These are phyloP conservation scores for Coemansia sp. DNA, from an alignment of 192 early-diverging fungal genomes.

Conservation along the genomic window DNA sequence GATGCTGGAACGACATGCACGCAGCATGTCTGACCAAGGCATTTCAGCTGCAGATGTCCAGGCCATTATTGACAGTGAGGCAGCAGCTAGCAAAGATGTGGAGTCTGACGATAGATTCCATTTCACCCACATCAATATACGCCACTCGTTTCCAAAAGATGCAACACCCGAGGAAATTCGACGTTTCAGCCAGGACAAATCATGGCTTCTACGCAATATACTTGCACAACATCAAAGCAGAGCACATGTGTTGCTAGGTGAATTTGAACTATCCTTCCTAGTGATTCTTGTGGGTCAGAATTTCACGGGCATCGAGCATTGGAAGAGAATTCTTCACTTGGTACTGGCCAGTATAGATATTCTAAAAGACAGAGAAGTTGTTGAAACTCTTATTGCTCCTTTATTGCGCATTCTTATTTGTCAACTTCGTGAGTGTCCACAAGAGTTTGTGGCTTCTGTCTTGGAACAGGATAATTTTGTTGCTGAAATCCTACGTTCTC, in stretches of 20 bases:
- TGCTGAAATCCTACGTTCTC: constrained; percentile 34
- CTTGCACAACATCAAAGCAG: constrained; percentile 19
- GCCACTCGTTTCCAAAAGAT: constrained; percentile 74
- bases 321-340: constrained; percentile 77
- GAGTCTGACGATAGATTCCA: constrained; percentile 19
- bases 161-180: constrained; percentile 67
- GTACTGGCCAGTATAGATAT: constrained; percentile 65
- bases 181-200: constrained; percentile 85
- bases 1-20: constrained; percentile 9
- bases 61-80: constrained; percentile 1
- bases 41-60: not conserved
- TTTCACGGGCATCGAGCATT: constrained; percentile 83
- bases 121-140: constrained; percentile 79
- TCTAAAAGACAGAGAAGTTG: constrained; percentile 35
- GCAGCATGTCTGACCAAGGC: not conserved
- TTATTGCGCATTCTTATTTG: constrained; percentile 51
- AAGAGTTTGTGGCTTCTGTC: constrained; percentile 34
- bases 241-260: constrained; percentile 64
- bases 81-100: not conserved
- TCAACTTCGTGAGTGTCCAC: constrained; percentile 22
- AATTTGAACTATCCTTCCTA: constrained; percentile 81
- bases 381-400: constrained; percentile 25
- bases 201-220: constrained; percentile 63
- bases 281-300: constrained; percentile 77
- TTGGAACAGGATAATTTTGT: constrained; percentile 39